phyloP scores from a whole-genome alignment of 2,329 filamentous ascomycete species.

The Penicillium decumbens region DNA sequence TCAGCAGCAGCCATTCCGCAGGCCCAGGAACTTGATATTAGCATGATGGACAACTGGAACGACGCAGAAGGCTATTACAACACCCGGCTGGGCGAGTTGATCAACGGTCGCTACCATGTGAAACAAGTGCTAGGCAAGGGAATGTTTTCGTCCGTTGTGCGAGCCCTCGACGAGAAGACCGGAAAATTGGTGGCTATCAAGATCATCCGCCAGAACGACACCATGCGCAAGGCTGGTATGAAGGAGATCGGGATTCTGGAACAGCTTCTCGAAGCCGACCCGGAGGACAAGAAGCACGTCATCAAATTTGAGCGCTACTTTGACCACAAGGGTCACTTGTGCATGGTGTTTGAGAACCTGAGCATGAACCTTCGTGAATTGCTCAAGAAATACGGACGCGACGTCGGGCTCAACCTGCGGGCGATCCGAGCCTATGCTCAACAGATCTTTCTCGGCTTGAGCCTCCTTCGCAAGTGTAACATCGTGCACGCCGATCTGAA shows the following conservation, averaged over 20 bases:
- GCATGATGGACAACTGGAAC: slow-evolving; percentile 86
- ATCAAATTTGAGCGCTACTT: slow-evolving; percentile 83
- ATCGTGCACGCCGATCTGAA: slow-evolving; percentile 96
- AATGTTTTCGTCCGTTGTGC: slow-evolving; percentile 95
- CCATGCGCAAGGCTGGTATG: slow-evolving; percentile 81
- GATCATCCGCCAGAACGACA: slow-evolving; percentile 94
- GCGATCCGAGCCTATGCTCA: slow-evolving; percentile 86
- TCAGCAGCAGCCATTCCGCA: slow-evolving; percentile 49
- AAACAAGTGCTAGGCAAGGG: slow-evolving; percentile 83
- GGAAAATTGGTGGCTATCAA: slow-evolving; percentile 87
- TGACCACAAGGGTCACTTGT: slow-evolving; percentile 90
- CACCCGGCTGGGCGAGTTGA: slow-evolving; percentile 82
- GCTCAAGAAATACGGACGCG: slow-evolving; percentile 90
- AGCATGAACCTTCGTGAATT: slow-evolving; percentile 89
- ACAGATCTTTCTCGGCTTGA: slow-evolving; percentile 87
- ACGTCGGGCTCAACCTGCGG: slow-evolving; percentile 82
- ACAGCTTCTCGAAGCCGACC: slow-evolving; percentile 78
- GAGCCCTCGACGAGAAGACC: slow-evolving; percentile 71
- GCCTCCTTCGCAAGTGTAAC: slow-evolving; percentile 83
- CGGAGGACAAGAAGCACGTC: slow-evolving; percentile 84
- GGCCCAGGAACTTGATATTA: slow-evolving; percentile 60
- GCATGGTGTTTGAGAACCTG: slow-evolving; percentile 94
- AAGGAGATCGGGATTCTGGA: slow-evolving; percentile 92
- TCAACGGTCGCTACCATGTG: slow-evolving; percentile 85
- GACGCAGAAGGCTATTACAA: slow-evolving; percentile 97